These are phyloP conservation scores for Triticum urartu DNA, from an alignment of 176 grass and related monocot genomes.

Conservation along the genomic window DNA sequence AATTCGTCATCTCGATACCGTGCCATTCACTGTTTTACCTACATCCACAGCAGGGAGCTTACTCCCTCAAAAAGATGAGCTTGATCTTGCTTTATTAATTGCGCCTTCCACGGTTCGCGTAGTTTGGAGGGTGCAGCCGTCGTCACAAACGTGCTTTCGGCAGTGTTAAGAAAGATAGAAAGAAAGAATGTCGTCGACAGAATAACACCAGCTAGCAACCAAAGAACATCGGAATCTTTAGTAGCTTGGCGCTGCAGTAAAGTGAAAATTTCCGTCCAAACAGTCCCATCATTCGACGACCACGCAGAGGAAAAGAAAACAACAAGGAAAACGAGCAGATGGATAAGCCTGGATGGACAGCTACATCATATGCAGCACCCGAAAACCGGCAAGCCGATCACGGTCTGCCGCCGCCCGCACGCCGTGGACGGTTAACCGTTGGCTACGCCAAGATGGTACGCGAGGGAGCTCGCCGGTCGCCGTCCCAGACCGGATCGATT, in stretches of 20 bases:
- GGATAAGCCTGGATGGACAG: background rate
- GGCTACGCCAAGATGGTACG: background rate
- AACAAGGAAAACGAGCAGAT: background rate
- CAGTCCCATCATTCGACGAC: background rate
- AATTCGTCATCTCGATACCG: background rate
- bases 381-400: background rate
- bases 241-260: background rate
- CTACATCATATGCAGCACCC: background rate
- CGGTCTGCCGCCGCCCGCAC: background rate
- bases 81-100: background rate
- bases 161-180: background rate
- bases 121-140: too few species aligned
- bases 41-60: too few species aligned
- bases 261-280: background rate
- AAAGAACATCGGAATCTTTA: background rate
- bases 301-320: background rate
- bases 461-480: slow-evolving; percentile 30
- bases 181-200: background rate
- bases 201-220: background rate
- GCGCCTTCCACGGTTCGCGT: too few species aligned
- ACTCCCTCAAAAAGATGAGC: too few species aligned
- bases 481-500: background rate
- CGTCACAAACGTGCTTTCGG: background rate
- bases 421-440: background rate
- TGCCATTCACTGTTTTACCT: background rate